Evolutionary conservation across 768 basidiomycete genomes (phyloP).

Genomic region (Exidia glandulosa): DNA sequence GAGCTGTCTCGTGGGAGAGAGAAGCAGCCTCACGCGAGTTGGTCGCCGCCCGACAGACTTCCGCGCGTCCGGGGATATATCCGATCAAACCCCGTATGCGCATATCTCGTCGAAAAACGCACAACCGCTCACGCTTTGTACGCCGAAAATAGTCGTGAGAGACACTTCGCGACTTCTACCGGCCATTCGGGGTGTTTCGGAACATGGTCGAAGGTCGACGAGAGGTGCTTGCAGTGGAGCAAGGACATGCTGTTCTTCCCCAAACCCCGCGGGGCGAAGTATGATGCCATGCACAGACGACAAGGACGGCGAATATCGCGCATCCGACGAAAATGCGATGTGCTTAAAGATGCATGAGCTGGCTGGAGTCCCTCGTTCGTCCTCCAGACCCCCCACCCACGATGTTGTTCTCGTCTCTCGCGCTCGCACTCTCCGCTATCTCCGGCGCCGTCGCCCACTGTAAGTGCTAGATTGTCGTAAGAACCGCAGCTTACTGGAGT

Average conservation of each 20-base stretch:
- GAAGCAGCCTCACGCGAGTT: background rate
- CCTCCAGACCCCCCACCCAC: background rate
- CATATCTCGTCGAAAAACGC: background rate
- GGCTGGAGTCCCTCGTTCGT: background rate
- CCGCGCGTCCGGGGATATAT: background rate
- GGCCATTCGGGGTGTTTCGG: too few relatives aligned
- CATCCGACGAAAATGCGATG: background rate
- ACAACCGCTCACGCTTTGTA: too few relatives aligned
- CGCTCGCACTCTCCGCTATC: constrained; percentile 1
- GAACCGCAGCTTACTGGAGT: background rate
- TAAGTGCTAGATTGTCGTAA: constrained; percentile 3
- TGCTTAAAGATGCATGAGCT: background rate
- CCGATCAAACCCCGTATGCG: background rate
- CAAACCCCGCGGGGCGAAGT: too few relatives aligned
- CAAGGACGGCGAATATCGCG: background rate
- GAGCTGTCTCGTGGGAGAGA: background rate
- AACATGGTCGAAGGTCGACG: too few relatives aligned
- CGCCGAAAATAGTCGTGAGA: background rate
- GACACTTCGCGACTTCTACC: too few relatives aligned
- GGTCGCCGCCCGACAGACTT: background rate
- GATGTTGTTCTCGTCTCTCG: background rate
- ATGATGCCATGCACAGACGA: too few relatives aligned
- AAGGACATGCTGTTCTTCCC: too few relatives aligned
- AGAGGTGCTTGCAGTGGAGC: too few relatives aligned
- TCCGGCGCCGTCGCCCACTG: constrained; percentile 9